Conservation (phyloP, 2,329 filamentous ascomycete genomes). For the Colletotrichum theobromicola region DNA sequence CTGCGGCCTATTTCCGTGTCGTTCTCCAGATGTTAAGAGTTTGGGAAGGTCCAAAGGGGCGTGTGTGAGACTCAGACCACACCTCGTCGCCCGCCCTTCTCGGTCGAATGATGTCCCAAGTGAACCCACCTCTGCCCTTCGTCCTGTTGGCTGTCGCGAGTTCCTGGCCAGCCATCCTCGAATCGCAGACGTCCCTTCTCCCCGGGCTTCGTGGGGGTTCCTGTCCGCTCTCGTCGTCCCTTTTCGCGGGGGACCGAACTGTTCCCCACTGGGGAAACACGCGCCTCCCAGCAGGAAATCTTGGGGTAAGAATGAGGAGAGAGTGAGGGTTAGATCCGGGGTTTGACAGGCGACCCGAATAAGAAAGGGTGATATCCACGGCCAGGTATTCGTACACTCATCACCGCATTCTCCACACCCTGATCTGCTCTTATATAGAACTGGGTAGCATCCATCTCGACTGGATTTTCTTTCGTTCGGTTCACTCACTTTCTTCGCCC, state of each 20-base stretch:
- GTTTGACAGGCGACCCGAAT: background rate
- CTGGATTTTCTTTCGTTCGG: background rate
- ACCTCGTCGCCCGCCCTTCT: background rate
- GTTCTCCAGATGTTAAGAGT: background rate
- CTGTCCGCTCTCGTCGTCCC: background rate
- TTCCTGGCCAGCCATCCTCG: background rate
- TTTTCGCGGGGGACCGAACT: constrained; percentile 11
- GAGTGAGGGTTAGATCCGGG: background rate
- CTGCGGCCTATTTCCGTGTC: background rate
- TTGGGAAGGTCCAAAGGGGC: background rate
- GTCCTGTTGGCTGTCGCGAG: background rate
- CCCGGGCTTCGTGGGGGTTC: background rate
- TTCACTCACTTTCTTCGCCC: background rate
- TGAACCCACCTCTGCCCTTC: background rate
- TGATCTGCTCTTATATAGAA: constrained; percentile 4
- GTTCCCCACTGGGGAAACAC: background rate
- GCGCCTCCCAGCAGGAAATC: background rate
- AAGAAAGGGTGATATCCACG: background rate
- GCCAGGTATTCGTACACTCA: background rate
- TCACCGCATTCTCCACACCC: background rate
- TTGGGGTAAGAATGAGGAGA: constrained; percentile 10
- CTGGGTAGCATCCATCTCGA: background rate
- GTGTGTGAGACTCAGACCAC: background rate
- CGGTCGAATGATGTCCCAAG: constrained; percentile 14
- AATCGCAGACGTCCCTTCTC: background rate